Base-by-base conservation (phyloP, 306 rosid species). In the Vicia faba region DNA sequence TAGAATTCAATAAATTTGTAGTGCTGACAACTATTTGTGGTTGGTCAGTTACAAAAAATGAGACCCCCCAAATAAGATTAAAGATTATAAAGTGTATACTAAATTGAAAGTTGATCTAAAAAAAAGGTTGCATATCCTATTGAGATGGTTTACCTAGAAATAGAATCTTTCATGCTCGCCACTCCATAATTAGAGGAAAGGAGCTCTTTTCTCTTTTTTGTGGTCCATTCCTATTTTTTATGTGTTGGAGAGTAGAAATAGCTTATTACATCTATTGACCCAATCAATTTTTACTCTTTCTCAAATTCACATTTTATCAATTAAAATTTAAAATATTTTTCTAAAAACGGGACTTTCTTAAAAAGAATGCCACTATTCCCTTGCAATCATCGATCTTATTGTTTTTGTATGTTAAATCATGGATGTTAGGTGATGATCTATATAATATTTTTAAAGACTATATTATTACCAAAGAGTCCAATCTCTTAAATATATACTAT, bases 21-120 rank as follows among this genome's bases (percentile, higher is more conserved):
- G 73, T 68, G 81, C 50, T 64, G 67, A 77, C 82, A 81, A 73
- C 82, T 81, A 64, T 77, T 64, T 58, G 36, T 77, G 70, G 85
- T 65, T 64, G 72, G 78, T 59, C 56, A 8, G 15, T 18, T 69
- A 31, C 71, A 50, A 40, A 33, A 25, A 66, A 58, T 60, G 25
- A 18, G 35, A 60, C 41, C 15, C 68, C 80, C 78, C 67, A 61
- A 66, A 11, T 45, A 44, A 36, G 11, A 58, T 70, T 61, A 50
- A 15, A 11, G 19, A 77, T 69, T 67, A 15, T n/a, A 43, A 68
- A 68, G 69, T 29, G 66, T 25, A 68, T 62, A 56, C 65, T 61
- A 57, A 63, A 71, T 66, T 66, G 64, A 60, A 78, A 66, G 19
- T 72, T 72, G 56, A 68, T 72, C 63, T 48, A 63, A 8, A 7